A percentile compares a stretch with the other conserved stretches of the same genome.
Conservation (phyloP, 1,139 yeast genomes). For the Debaryomyces coudertii region DNA sequence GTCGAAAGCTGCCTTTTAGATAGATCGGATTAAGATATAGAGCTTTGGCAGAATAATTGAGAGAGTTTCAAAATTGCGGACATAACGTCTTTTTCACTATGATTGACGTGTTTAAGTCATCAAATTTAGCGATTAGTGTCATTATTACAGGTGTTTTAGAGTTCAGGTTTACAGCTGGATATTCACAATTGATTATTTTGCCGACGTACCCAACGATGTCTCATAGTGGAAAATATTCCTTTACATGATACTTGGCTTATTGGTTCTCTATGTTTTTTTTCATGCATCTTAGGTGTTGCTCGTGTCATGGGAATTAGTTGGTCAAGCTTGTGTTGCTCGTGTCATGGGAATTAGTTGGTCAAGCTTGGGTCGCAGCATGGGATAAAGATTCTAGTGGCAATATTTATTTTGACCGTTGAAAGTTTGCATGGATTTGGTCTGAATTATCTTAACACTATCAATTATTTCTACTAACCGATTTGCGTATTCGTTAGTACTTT, state of each 20-base stretch:
- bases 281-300: slow-evolving; percentile 35
- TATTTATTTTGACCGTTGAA: slow-evolving; percentile 28
- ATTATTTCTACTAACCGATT: slow-evolving; percentile 35
- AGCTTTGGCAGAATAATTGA: slow-evolving; percentile 53
- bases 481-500: slow-evolving; percentile 32
- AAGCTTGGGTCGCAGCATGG: slow-evolving; percentile 23
- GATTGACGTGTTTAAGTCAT: slow-evolving; percentile 34
- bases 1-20: slow-evolving; percentile 23
- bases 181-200: slow-evolving; percentile 36
- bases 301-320: slow-evolving; percentile 29
- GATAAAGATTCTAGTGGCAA: slow-evolving; percentile 29
- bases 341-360: slow-evolving; percentile 29
- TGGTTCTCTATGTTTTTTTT: slow-evolving; percentile 33
- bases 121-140: slow-evolving; percentile 36
- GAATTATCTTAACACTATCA: slow-evolving; percentile 33
- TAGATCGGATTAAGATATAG: slow-evolving; percentile 34
- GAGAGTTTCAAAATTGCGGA: slow-evolving; percentile 46
- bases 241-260: slow-evolving; percentile 32
- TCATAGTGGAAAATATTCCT: slow-evolving; percentile 29
- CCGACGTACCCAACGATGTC: slow-evolving; percentile 30
- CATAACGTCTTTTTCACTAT: slow-evolving; percentile 24
- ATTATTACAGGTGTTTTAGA: slow-evolving; percentile 37
- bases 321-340: slow-evolving; percentile 37
- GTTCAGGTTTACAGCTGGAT: slow-evolving; percentile 36
- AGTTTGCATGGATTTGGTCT: slow-evolving; percentile 34